These are phyloP conservation scores for Cladorrhinum sp. DNA, from an alignment of 2,329 filamentous ascomycete species.

Conservation along the genomic window DNA sequence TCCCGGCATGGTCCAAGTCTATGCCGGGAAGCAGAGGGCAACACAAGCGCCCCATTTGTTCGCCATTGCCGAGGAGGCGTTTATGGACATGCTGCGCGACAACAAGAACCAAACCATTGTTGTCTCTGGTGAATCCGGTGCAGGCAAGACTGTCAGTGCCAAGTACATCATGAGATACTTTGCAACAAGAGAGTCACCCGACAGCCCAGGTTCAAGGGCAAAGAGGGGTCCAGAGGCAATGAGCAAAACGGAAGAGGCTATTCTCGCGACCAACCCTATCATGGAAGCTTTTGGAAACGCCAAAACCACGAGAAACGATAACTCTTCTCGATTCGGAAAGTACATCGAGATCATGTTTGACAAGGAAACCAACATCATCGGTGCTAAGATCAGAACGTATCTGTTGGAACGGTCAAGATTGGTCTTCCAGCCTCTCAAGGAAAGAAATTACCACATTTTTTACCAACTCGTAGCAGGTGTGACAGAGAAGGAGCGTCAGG, in stretches of 20 bases:
- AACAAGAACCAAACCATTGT: conserved; percentile 96
- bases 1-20: conserved; percentile 99
- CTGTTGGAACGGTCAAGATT: conserved; percentile 90
- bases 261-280: conserved; percentile 95
- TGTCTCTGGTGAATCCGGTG: conserved; percentile 98
- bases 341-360: conserved; percentile 99
- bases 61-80: conserved; percentile 97
- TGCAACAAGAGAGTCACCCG: conserved; percentile 90
- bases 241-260: conserved; percentile 98
- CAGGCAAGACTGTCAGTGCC: conserved; percentile 97
- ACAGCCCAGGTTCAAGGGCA: conserved; percentile 73
- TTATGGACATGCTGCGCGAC: conserved; percentile 92
- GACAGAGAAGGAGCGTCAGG: conserved; percentile 76
- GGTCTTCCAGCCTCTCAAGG: conserved; percentile 95
- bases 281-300: conserved; percentile 99
- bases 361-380: conserved; percentile 90
- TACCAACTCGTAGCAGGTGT: conserved; percentile 94
- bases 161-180: conserved; percentile 99
- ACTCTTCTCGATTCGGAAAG: conserved; percentile 98
- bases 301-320: conserved; percentile 99
- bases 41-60: conserved; percentile 98
- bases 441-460: conserved; percentile 98
- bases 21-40: conserved; percentile 92
- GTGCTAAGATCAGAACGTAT: conserved; percentile 95
- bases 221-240: conserved; percentile 77